Percentiles rank a stretch among this genome's conserved stretches.
Conservation (phyloP, 1,139 yeast species). For the Geotrichum histeridarum region DNA sequence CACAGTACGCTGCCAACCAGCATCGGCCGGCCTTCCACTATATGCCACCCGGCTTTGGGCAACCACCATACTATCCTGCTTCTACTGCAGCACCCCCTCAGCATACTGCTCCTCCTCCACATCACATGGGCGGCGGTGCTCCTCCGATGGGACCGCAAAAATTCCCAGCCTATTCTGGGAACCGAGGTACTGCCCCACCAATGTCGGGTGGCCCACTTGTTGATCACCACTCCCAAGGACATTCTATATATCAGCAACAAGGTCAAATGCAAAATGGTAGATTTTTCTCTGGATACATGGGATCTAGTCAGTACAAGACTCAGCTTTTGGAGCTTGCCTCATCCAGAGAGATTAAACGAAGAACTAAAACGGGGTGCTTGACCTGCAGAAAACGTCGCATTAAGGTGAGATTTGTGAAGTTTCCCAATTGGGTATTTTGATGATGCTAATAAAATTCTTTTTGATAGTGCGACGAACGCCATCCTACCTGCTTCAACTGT, state of each 20-base stretch:
- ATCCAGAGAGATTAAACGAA: conserved; percentile 34
- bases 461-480: conserved; percentile 58
- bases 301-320: conserved; percentile 1
- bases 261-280: neutral
- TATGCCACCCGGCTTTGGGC: neutral
- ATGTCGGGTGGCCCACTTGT: conserved; percentile 1
- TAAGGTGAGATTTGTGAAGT: conserved; percentile 23
- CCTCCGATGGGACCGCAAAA: neutral
- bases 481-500: conserved; percentile 69
- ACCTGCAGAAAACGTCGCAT: conserved; percentile 70
- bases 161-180: neutral
- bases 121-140: neutral
- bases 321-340: conserved; percentile 7
- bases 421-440: neutral
- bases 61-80: neutral
- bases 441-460: neutral
- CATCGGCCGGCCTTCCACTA: neutral
- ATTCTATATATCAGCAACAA: neutral
- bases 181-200: neutral
- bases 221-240: conserved; percentile 1
- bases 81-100: neutral
- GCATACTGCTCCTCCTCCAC: neutral
- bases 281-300: conserved; percentile 2
- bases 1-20: neutral
- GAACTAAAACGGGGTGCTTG: conserved; percentile 70